Percentiles rank a stretch among this genome's conserved stretches.
Evolutionary conservation across 345 rosid genomes (phyloP).

Genomic region (Rhizophora apiculata): DNA sequence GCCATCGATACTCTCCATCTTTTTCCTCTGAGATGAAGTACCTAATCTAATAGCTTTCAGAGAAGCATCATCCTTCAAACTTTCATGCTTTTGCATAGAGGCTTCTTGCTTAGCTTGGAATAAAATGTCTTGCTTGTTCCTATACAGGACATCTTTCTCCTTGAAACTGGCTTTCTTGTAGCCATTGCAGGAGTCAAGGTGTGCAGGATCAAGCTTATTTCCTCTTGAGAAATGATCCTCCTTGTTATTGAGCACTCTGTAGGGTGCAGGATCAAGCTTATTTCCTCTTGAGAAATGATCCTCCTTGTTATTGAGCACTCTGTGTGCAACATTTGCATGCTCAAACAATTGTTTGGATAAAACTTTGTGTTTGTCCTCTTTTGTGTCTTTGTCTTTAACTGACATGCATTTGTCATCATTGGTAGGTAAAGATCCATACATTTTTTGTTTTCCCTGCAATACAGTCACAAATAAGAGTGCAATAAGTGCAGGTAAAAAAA

Average conservation of each 20-base stretch:
- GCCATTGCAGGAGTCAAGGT: conserved; percentile 25
- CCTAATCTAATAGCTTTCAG: conserved; percentile 43
- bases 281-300: conserved; percentile 24
- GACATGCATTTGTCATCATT: conserved; percentile 31
- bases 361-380: conserved; percentile 24
- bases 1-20: conserved; percentile 25
- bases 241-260: conserved; percentile 26
- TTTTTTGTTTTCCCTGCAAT: conserved; percentile 48
- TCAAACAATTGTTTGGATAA: conserved; percentile 27
- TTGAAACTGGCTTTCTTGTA: conserved; percentile 20
- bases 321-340: conserved; percentile 21
- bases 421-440: conserved; percentile 23
- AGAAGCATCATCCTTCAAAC: conserved; percentile 39
- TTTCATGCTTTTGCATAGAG: conserved; percentile 31
- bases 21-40: conserved; percentile 41
- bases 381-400: conserved; percentile 31
- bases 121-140: conserved; percentile 31
- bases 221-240: conserved; percentile 30
- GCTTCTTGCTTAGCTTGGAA: conserved; percentile 31
- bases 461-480: conserved; percentile 19
- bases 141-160: conserved; percentile 29
- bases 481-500: background rate
- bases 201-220: conserved; percentile 27
- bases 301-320: conserved; percentile 31
- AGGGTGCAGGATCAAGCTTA: conserved; percentile 33